Evolutionary conservation across 2,329 filamentous ascomycete species (phyloP).

Genomic region (Calonectria montana): DNA sequence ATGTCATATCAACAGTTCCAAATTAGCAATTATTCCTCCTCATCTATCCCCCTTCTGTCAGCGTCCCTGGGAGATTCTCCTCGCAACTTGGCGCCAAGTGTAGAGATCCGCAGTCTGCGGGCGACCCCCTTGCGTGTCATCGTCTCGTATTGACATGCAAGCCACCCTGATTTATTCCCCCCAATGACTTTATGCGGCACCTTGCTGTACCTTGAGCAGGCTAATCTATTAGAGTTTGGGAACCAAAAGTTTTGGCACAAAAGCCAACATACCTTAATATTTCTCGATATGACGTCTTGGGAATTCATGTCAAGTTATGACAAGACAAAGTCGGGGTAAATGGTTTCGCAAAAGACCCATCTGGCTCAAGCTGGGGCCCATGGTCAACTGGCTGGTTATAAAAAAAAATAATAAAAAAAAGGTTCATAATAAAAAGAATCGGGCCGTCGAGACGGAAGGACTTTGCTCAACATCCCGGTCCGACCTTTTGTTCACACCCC

Average conservation of each 20-base stretch:
- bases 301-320: background rate
- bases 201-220: background rate
- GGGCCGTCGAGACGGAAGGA: background rate
- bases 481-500: background rate
- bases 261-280: background rate
- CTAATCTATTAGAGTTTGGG: slow-evolving; percentile 3
- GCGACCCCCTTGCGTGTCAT: slow-evolving; percentile 17
- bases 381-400: background rate
- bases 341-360: background rate
- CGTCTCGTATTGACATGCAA: slow-evolving; percentile 20
- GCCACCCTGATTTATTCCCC: background rate
- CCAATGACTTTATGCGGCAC: slow-evolving; percentile 6
- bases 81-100: background rate
- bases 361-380: background rate
- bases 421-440: too few relatives aligned
- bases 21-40: slow-evolving; percentile 12
- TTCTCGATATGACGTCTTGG: background rate
- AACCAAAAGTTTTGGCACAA: background rate
- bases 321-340: too few relatives aligned
- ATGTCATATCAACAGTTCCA: background rate
- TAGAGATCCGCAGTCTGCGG: background rate
- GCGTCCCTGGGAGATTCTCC: background rate
- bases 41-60: background rate
- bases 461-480: background rate
- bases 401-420: too few relatives aligned